These are phyloP conservation scores for Hydnomerulius pinastri DNA, from an alignment of 768 basidiomycete species.

Conservation along the genomic window DNA sequence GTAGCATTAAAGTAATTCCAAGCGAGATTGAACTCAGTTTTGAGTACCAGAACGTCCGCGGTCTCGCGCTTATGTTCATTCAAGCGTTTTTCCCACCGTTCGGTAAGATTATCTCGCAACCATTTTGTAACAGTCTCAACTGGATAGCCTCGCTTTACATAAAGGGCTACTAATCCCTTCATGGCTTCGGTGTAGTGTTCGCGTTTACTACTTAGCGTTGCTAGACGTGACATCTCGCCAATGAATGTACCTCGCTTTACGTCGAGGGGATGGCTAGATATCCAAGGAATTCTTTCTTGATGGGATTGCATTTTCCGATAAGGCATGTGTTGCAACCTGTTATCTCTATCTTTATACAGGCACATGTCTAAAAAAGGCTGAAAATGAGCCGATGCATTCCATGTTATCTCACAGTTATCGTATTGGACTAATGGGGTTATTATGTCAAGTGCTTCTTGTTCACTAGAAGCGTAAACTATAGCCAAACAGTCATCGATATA, in stretches of 20 bases:
- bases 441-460: neutral
- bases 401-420: conserved; percentile 1
- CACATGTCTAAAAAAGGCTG: conserved; percentile 5
- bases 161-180: too few relatives aligned
- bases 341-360: neutral
- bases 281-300: conserved; percentile 9
- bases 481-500: conserved; percentile 8
- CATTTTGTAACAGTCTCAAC: too few relatives aligned
- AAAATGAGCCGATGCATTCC: neutral
- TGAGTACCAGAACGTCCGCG: neutral
- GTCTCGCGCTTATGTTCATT: too few relatives aligned
- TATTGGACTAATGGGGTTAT: neutral
- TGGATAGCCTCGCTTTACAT: too few relatives aligned
- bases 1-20: conserved; percentile 36
- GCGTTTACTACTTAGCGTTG: neutral
- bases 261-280: neutral
- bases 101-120: too few relatives aligned
- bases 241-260: conserved; percentile 10
- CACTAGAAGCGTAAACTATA: neutral
- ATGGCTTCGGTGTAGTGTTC: too few relatives aligned
- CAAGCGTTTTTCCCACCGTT: too few relatives aligned
- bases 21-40: conserved; percentile 28
- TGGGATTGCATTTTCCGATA: neutral
- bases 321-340: neutral
- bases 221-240: neutral